A percentile compares a stretch with the other conserved stretches of the same genome.
phyloP scores from a whole-genome alignment of 2,329 filamentous ascomycete genomes.

The Hyphodiscus sp. region DNA sequence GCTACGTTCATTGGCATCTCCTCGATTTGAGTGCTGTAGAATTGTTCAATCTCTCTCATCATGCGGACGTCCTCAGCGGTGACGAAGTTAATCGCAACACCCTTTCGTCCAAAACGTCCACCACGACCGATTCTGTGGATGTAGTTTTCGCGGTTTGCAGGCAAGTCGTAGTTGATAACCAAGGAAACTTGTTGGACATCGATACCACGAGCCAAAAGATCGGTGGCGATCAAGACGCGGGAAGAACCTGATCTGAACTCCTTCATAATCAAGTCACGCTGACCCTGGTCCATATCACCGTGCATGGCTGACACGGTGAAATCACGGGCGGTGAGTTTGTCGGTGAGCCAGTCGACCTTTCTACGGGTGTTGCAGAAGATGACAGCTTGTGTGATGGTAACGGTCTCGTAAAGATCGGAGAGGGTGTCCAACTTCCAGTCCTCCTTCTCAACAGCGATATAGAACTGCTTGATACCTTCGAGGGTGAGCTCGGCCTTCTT shows the following conservation, averaged over 20 bases:
- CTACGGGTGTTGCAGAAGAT: constrained; percentile 99
- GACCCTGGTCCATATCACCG: constrained; percentile 96
- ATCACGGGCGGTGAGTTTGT: constrained; percentile 97
- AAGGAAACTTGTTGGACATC: constrained; percentile 99
- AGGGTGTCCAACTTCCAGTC: constrained; percentile 99
- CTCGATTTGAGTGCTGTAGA: constrained; percentile 99
- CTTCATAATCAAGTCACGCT: constrained; percentile 99
- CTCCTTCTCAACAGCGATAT: constrained; percentile 99
- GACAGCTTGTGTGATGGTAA: constrained; percentile 98
- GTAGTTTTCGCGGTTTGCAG: constrained; percentile 99
- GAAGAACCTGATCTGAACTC: constrained; percentile 99
- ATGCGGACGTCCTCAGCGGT: constrained; percentile 98
- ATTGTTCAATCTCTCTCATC: constrained; percentile 99
- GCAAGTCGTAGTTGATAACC: constrained; percentile 99
- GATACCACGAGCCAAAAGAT: constrained; percentile 97
- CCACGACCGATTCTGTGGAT: constrained; percentile 99
- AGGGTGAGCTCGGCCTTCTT: constrained; percentile 99
- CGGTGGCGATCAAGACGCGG: constrained; percentile 96
- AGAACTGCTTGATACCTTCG: constrained; percentile 99
- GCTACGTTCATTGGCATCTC: constrained; percentile 98
- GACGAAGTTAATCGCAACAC: constrained; percentile 99
- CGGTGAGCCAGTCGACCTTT: constrained; percentile 99
- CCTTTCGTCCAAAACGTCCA: constrained; percentile 99
- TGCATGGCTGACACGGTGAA: constrained; percentile 99
- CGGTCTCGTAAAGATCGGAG: constrained; percentile 97